phyloP scores from a whole-genome alignment of 2,329 filamentous ascomycete species.

The Sporothrix humicola region DNA sequence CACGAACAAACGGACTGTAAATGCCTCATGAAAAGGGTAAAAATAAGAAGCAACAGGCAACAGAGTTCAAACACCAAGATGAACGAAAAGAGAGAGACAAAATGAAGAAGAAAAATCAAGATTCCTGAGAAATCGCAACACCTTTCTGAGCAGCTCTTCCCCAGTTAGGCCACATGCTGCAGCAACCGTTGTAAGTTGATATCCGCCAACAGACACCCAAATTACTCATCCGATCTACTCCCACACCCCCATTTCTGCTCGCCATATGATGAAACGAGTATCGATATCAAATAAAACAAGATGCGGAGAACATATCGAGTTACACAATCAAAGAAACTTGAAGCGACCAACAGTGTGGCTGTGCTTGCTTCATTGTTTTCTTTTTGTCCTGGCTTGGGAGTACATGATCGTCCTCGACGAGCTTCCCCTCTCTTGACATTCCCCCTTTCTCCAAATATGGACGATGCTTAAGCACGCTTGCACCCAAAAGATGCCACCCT shows the following conservation, averaged over 20 bases:
- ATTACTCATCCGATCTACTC: neutral
- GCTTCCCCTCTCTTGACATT: neutral
- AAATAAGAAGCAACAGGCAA: neutral
- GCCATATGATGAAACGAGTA: neutral
- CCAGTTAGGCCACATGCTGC: slow-evolving; percentile 4
- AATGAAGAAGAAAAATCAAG: neutral
- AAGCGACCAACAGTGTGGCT: neutral
- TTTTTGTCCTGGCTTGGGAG: neutral
- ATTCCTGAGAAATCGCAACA: neutral
- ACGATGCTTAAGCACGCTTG: neutral
- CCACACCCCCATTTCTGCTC: neutral
- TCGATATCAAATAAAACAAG: slow-evolving; percentile 2
- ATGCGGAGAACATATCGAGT: neutral
- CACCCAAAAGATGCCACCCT: neutral
- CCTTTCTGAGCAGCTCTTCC: neutral
- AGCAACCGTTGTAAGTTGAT: neutral
- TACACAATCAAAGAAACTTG: neutral
- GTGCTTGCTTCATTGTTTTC: slow-evolving; percentile 3
- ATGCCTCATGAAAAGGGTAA: neutral
- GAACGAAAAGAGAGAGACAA: neutral
- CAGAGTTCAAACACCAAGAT: no score
- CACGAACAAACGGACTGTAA: neutral
- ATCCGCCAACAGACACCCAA: neutral
- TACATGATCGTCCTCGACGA: neutral
- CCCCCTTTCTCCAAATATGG: neutral